Conservation (phyloP, 306 rosid genomes). For the Styphnolobium japonicum region DNA sequence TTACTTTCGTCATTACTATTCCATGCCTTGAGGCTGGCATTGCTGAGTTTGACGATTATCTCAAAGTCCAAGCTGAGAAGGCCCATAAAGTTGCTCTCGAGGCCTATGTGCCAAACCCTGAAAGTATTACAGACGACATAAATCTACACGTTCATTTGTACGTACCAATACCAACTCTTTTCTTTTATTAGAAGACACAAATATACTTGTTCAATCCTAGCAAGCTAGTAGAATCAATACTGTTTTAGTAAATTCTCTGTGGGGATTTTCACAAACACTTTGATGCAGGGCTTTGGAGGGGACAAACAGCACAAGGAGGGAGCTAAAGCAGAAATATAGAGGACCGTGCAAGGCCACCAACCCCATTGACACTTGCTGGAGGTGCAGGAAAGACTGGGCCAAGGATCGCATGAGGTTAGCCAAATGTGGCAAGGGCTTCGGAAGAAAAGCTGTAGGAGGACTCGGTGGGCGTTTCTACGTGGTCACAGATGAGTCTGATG, state of each 20-base stretch:
- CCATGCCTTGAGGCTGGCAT: conserved; percentile 47
- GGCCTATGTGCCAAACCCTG: conserved; percentile 52
- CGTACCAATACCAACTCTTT: background rate
- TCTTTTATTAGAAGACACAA: background rate
- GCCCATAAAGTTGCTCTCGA: conserved; percentile 40
- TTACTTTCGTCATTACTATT: conserved; percentile 32
- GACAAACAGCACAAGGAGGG: conserved; percentile 44
- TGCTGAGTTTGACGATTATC: conserved; percentile 36
- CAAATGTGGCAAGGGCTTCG: conserved; percentile 54
- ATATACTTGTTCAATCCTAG: too few species aligned
- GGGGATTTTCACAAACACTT: background rate
- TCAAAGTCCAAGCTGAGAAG: conserved; percentile 23
- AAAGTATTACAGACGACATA: conserved; percentile 29
- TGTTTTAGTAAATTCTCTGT: too few species aligned
- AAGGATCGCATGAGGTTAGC: conserved; percentile 38
- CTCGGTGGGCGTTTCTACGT: conserved; percentile 33
- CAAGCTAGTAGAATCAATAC: too few species aligned
- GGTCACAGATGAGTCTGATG: conserved; percentile 48
- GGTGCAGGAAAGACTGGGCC: conserved; percentile 55
- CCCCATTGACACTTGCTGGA: conserved; percentile 81
- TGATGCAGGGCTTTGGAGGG: conserved; percentile 33
- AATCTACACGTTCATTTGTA: conserved; percentile 38
- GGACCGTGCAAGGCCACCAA: conserved; percentile 58
- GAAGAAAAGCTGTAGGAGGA: conserved; percentile 54
- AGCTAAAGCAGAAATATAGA: background rate